These are phyloP conservation scores for Pelargonium myrrhifolium DNA, from an alignment of 441 rosid genomes.

Conservation along the genomic window DNA sequence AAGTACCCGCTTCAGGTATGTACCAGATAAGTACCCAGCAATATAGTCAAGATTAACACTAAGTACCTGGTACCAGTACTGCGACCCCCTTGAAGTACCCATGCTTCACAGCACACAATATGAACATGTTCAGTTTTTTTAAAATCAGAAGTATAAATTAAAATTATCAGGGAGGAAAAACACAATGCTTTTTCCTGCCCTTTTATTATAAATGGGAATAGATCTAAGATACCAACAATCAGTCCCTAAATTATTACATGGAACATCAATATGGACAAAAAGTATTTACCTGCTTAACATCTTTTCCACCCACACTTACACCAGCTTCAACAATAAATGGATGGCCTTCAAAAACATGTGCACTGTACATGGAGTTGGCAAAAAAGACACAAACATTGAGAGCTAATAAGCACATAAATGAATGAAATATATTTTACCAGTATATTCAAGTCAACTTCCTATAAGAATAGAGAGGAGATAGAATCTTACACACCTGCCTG, in stretches of 20 bases:
- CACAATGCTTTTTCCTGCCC: neutral
- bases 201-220: neutral
- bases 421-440: neutral
- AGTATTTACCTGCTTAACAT: constrained; percentile 72
- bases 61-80: no score
- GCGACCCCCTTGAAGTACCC: no score
- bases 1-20: no score
- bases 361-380: constrained; percentile 43
- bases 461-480: neutral
- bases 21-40: no score
- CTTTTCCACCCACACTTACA: constrained; percentile 91
- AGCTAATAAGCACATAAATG: neutral
- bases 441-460: neutral
- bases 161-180: neutral
- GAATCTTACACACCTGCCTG: constrained; percentile 69
- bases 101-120: neutral
- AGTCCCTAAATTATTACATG: neutral
- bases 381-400: constrained; percentile 14
- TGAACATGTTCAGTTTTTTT: neutral
- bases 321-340: constrained; percentile 99
- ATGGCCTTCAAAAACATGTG: constrained; percentile 98
- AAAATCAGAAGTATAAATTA: neutral
- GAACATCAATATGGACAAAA: neutral
- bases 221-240: neutral
- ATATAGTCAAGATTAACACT: no score